phyloP scores from a whole-genome alignment of 1,139 yeast species.

The Yamadazyma diospyri region DNA sequence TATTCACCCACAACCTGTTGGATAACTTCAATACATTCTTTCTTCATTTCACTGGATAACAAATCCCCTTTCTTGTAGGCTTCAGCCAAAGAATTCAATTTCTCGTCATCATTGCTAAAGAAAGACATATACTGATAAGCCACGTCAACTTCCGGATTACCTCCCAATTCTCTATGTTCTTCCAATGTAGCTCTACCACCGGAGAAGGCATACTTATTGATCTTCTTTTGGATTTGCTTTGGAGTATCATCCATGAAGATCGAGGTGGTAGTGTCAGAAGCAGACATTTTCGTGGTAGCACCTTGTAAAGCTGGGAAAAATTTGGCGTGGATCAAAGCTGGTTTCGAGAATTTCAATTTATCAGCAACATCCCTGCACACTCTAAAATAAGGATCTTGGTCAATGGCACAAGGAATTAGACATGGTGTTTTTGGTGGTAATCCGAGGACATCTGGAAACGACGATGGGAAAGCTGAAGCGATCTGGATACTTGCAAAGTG shows the following conservation, averaged over 20 bases:
- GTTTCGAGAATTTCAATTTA: conserved; percentile 85
- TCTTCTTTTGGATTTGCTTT: conserved; percentile 87
- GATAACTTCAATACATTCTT: conserved; percentile 74
- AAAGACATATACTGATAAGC: conserved; percentile 90
- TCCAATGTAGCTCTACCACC: conserved; percentile 90
- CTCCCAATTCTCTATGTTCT: conserved; percentile 87
- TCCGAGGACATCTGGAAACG: conserved; percentile 91
- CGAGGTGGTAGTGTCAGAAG: conserved; percentile 73
- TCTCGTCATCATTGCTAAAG: conserved; percentile 84
- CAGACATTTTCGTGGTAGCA: conserved; percentile 94
- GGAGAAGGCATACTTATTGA: conserved; percentile 93
- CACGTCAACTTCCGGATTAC: conserved; percentile 93
- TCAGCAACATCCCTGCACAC: conserved; percentile 97
- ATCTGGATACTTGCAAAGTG: conserved; percentile 97
- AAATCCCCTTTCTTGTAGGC: conserved; percentile 79
- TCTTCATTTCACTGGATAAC: conserved; percentile 91
- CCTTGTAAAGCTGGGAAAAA: conserved; percentile 99
- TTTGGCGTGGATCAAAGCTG: conserved; percentile 87
- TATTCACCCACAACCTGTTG: conserved; percentile 76
- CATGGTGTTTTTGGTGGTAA: conserved; percentile 86
- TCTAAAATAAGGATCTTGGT: conserved; percentile 97
- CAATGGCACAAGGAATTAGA: conserved; percentile 98
- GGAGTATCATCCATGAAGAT: conserved; percentile 95
- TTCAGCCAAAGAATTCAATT: conserved; percentile 58
- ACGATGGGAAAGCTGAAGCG: conserved; percentile 91